These are phyloP conservation scores for Keithomyces neogunnii DNA, from an alignment of 2,329 filamentous ascomycete species.

Conservation along the genomic window DNA sequence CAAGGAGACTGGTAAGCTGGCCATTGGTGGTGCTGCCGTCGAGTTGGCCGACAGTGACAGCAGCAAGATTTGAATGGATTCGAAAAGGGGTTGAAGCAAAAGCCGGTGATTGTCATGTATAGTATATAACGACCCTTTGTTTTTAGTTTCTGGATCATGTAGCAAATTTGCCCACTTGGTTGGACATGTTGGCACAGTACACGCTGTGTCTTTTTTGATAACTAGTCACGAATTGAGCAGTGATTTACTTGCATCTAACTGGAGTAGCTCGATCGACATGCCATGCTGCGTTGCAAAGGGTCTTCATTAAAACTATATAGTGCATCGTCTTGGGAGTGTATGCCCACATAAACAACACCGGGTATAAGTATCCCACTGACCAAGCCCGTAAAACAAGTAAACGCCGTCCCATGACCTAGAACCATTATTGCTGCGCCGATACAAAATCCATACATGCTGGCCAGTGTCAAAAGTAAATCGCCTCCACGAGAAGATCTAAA, in stretches of 20 bases:
- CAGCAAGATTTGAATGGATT: slow-evolving; percentile 20
- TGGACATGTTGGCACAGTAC: no score
- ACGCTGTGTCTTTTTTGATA: no score
- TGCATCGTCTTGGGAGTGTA: neutral
- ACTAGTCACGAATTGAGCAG: no score
- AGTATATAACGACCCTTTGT: slow-evolving; percentile 4
- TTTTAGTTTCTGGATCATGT: no score
- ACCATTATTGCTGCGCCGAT: neutral
- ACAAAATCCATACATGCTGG: neutral
- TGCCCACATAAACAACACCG: neutral
- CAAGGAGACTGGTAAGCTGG: slow-evolving; percentile 86
- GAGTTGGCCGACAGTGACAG: slow-evolving; percentile 49
- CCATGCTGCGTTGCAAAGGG: no score
- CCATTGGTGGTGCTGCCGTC: slow-evolving; percentile 71
- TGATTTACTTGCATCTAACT: no score
- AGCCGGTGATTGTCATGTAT: slow-evolving; percentile 1
- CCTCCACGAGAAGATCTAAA: slow-evolving; percentile 37
- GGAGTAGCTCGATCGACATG: no score
- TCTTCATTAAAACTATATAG: neutral
- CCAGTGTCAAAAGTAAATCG: slow-evolving; percentile 4
- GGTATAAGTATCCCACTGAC: neutral
- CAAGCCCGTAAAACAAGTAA: neutral
- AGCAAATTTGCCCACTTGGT: no score
- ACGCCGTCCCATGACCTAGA: neutral
- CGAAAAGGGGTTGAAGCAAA: no score